Conservation (phyloP, 163 green algal species). For the Picocystis sp. region DNA sequence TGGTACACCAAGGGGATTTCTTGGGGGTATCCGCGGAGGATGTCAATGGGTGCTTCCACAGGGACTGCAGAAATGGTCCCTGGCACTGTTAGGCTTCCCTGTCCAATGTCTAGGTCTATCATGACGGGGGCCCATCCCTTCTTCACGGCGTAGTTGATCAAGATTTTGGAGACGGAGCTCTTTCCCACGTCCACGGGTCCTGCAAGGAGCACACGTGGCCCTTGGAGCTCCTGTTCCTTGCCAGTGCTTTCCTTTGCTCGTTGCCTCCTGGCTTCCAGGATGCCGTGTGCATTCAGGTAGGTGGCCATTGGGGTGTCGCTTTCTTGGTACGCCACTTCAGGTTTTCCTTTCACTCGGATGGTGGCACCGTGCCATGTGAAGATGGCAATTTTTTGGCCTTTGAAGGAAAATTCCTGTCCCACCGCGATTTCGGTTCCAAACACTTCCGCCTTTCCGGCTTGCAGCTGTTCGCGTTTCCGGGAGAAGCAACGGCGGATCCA, state of each 20-base stretch:
- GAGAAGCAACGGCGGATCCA: too few relatives aligned
- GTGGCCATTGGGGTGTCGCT: slow-evolving; percentile 68
- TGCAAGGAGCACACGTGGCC: slow-evolving; percentile 51
- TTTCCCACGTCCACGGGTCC: slow-evolving; percentile 73
- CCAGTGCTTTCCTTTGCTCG: slow-evolving; percentile 15
- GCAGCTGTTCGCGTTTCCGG: slow-evolving; percentile 23
- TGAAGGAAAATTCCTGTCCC: slow-evolving; percentile 24
- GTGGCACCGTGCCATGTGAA: slow-evolving; percentile 47
- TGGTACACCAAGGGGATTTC: slow-evolving; percentile 44
- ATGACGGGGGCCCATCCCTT: slow-evolving; percentile 16
- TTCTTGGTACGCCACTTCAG: slow-evolving; percentile 46
- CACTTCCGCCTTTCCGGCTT: slow-evolving; percentile 42
- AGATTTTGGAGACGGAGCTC: slow-evolving; percentile 55
- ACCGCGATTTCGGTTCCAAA: slow-evolving; percentile 50
- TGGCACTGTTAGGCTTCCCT: slow-evolving; percentile 48
- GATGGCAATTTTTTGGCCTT: slow-evolving; percentile 17
- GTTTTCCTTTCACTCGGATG: slow-evolving; percentile 29
- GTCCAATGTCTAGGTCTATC: slow-evolving; percentile 84
- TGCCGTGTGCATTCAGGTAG: slow-evolving; percentile 71
- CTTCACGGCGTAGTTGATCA: slow-evolving; percentile 81
- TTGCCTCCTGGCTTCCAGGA: slow-evolving; percentile 46
- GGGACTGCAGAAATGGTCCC: slow-evolving; percentile 56
- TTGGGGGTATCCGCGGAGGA: slow-evolving; percentile 48
- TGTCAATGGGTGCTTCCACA: slow-evolving; percentile 58
- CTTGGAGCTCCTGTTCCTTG: slow-evolving; percentile 11